Evolutionary conservation across 2,329 filamentous ascomycete species (phyloP).

Genomic region (Alternaria solani): DNA sequence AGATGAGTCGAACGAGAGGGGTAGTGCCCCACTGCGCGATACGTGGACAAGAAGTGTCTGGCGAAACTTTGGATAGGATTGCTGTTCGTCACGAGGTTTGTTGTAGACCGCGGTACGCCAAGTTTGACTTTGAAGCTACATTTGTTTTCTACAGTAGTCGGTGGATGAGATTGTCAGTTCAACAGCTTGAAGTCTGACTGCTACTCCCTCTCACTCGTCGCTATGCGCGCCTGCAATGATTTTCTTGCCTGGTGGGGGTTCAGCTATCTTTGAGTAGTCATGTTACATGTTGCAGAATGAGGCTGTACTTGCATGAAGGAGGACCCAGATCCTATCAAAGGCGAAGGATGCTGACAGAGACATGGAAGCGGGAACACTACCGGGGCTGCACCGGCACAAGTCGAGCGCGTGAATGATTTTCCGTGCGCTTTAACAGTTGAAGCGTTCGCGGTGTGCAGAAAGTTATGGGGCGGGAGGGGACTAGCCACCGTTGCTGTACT

Average conservation of each 20-base stretch:
- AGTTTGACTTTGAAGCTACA: neutral
- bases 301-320: slow-evolving; percentile 14
- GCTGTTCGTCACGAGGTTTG: neutral
- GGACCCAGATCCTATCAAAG: slow-evolving; percentile 12
- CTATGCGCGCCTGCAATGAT: slow-evolving; percentile 8
- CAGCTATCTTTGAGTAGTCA: neutral
- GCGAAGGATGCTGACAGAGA: slow-evolving; percentile 8
- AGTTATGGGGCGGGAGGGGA: slow-evolving; percentile 10
- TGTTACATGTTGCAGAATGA: slow-evolving; percentile 6
- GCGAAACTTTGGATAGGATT: neutral
- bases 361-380: neutral
- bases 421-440: neutral
- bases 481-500: slow-evolving; percentile 15
- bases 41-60: neutral
- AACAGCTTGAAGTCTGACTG: neutral
- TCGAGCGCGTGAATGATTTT: neutral
- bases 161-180: neutral
- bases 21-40: slow-evolving; percentile 1
- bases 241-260: neutral
- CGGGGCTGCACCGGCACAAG: neutral
- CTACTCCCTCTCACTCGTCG: neutral
- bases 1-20: slow-evolving; percentile 2
- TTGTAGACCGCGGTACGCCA: neutral
- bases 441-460: slow-evolving; percentile 1
- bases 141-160: neutral